Conservation (phyloP, 1,139 yeast species). For the Lodderomyces parapsilosis region DNA sequence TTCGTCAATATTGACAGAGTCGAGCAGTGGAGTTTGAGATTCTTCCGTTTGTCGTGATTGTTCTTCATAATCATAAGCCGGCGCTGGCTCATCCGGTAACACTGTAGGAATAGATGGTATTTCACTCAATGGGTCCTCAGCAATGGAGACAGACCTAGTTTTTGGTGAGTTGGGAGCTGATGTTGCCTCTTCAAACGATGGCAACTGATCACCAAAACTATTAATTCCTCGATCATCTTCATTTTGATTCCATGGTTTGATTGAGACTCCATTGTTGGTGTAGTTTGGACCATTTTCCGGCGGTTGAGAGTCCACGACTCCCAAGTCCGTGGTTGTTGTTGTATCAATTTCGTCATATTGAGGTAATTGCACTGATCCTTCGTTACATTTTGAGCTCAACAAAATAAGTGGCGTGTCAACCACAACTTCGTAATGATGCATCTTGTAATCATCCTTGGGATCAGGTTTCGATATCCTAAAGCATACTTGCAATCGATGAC, state of each 20-base stretch:
- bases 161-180: constrained; percentile 26
- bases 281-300: constrained; percentile 20
- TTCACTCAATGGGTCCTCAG: constrained; percentile 32
- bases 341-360: constrained; percentile 44
- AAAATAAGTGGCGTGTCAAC: constrained; percentile 82
- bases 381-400: constrained; percentile 69
- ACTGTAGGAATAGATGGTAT: constrained; percentile 26
- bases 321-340: not conserved
- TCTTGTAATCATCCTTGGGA: constrained; percentile 51
- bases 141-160: constrained; percentile 33
- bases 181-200: constrained; percentile 61
- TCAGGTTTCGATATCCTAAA: constrained; percentile 73
- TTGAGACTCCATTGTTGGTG: constrained; percentile 38
- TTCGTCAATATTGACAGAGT: constrained; percentile 24
- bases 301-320: not conserved
- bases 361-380: constrained; percentile 70
- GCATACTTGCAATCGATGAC: constrained; percentile 77
- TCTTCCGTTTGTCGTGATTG: not conserved
- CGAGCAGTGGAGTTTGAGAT: constrained; percentile 4
- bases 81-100: constrained; percentile 32
- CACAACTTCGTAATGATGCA: constrained; percentile 86
- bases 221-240: constrained; percentile 11
- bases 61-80: constrained; percentile 24
- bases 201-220: constrained; percentile 28
- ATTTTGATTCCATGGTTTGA: constrained; percentile 26